Base-by-base conservation (phyloP, 1,284 basidiomycete genomes). In the Neolentinus lepideus region DNA sequence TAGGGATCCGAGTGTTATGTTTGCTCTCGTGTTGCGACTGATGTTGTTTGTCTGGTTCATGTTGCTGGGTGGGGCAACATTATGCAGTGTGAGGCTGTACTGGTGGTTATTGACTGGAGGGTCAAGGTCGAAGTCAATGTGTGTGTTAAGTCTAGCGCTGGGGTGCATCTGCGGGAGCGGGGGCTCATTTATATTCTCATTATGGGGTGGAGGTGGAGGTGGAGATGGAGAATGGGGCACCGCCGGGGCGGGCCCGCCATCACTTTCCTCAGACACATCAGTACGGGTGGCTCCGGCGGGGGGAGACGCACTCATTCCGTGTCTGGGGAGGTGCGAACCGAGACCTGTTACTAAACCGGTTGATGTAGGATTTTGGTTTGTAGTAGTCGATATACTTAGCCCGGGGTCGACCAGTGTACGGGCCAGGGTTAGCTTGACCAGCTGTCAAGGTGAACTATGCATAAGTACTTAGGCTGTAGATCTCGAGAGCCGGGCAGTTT, bases 1-100 rank as follows among this genome's bases (percentile, higher is more conserved):
- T 1, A 67, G 52, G 0, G 65, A 59, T 1, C 60, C 64, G 1
- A 67, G 51, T 19, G 57, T 59, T 1, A 67, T 58, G 26, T 56
- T 54, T 12, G 62, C 61, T 53, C 58, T 59, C 1, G 58, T 60
- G 14, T 59, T 60, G 24, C 14, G 51, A 19, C 10, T 50, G 27
- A n/a, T 50, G 22, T 50, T 9, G 47, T 25, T 6, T 6, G 21
- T 10, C 6, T 31, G 29, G 6, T 31, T n/a, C n/a, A n/a, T 16
- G 4, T 43, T 43, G 16, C 38, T 4, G 12, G n/a, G 19, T n/a
- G n/a, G n/a, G n/a, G n/a, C n/a, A 16, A 6, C n/a, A 3, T 6
- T n/a, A 4, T n/a, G 6, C 29, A 31, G 29, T 12, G 29, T 4
- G 38, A 16, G 33, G 33, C 9, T 9, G 33, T n/a, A 16, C 9